Evolutionary conservation across 2,329 filamentous ascomycete genomes (phyloP).

Genomic region (Pestalotiopsis fici): DNA sequence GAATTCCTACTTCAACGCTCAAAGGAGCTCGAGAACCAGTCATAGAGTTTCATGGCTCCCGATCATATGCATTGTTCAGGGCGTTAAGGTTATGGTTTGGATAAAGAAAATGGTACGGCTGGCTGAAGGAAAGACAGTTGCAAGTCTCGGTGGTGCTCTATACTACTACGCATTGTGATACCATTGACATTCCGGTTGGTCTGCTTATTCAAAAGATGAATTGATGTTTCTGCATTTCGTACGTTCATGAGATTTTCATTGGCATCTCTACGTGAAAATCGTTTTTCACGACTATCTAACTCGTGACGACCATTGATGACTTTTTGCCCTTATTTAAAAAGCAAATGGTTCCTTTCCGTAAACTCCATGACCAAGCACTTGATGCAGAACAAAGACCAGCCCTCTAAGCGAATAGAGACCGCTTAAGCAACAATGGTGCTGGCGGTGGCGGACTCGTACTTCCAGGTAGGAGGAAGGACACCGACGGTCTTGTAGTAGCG

Average conservation of each 20-base stretch:
- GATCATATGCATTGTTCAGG: not conserved
- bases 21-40: slow-evolving; percentile 57
- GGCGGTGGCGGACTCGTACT: slow-evolving; percentile 97
- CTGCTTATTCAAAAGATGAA: not conserved
- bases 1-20: slow-evolving; percentile 72
- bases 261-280: slow-evolving; percentile 11
- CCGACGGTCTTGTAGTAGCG: slow-evolving; percentile 99
- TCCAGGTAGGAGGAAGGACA: slow-evolving; percentile 89
- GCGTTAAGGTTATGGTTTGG: slow-evolving; percentile 7
- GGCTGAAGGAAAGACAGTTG: not conserved
- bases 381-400: slow-evolving; percentile 20
- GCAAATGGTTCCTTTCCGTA: slow-evolving; percentile 29
- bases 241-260: slow-evolving; percentile 13
- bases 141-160: not conserved
- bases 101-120: not conserved
- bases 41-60: not conserved
- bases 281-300: slow-evolving; percentile 8
- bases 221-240: not conserved
- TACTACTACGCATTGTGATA: slow-evolving; percentile 1
- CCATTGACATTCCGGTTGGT: slow-evolving; percentile 11
- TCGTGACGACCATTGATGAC: slow-evolving; percentile 11
- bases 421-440: slow-evolving; percentile 89
- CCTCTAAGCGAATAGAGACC: slow-evolving; percentile 18
- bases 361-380: slow-evolving; percentile 31
- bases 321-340: slow-evolving; percentile 21